Evolutionary conservation across 2,329 filamentous ascomycete genomes (phyloP), one percentile per base, ranked within the genome.

Genomic region (Chrysoporthe deuterocubensis): DNA sequence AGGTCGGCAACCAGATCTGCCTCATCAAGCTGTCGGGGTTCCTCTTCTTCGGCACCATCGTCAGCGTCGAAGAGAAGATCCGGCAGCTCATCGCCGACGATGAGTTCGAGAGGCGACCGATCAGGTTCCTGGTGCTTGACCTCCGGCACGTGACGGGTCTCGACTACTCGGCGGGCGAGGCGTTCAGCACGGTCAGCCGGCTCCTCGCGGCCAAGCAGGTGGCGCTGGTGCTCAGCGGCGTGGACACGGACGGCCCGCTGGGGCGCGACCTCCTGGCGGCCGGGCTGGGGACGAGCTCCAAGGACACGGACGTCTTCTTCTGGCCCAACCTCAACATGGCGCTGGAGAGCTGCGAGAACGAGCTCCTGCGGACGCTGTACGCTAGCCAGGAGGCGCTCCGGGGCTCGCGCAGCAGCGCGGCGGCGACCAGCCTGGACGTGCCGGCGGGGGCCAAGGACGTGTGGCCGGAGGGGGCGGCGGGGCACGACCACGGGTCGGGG

Each of bases 31-130:
- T 99, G 18, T 91, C 92, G 0, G 95, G 96, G 0, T 98, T 95
- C 75, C 87, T 99, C n/a, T 99, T 99, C 83, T 99, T 99, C 73
- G 96, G 96, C 18, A 98, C 94, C 2, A 97, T 99, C 71, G 95
- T 97, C 64, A 93, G 93, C 60, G 95, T 99, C 0, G 96, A 99
- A 78, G 92, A 93, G 71, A 91, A 91, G 71, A 94, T 98, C 70
- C 88, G 94, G 32, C 88, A 85, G 4, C 81, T 98, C 43, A 90
- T 98, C 59, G 90, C 94, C 40, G 93, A 97, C 42, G 90, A 95
- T 70, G 87, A 89, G 2, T 98, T 97, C 76, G 82, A 84, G 37
- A 83, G 88, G 71, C 87, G 90, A 64, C 94, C 95, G 0, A 96
- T 98, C 76, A 91, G 93, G 72, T 99, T 94, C 76, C 83, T 99